phyloP scores from a whole-genome alignment of 495 filamentous ascomycete genomes.

The Hypoxylon rickii region DNA sequence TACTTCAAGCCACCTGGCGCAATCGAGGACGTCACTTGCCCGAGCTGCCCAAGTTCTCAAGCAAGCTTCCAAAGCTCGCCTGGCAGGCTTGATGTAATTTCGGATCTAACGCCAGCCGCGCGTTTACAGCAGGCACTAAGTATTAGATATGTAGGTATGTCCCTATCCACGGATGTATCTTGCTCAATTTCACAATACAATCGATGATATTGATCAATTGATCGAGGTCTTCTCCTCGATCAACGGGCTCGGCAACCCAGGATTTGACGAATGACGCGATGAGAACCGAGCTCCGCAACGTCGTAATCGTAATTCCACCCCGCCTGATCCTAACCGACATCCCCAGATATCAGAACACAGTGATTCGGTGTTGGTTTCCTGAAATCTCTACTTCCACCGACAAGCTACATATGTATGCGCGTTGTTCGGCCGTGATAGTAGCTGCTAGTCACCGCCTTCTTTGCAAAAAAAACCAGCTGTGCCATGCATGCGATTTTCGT shows the following conservation, averaged over 20 bases:
- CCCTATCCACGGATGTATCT: too few species aligned
- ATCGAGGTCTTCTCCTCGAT: neutral
- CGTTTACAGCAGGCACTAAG: too few species aligned
- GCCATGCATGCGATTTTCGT: slow-evolving; percentile 16
- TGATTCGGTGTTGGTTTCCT: slow-evolving; percentile 23
- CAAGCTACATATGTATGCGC: slow-evolving; percentile 23
- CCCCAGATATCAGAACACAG: slow-evolving; percentile 8
- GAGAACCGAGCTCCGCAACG: slow-evolving; percentile 18
- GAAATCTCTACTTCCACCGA: slow-evolving; percentile 17
- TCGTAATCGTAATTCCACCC: slow-evolving; percentile 20
- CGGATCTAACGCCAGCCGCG: too few species aligned
- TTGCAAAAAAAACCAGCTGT: slow-evolving; percentile 8
- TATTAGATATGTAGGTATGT: too few species aligned
- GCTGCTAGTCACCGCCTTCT: slow-evolving; percentile 26
- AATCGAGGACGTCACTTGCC: slow-evolving; percentile 10
- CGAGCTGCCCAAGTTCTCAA: too few species aligned
- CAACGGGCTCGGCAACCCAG: neutral
- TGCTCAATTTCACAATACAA: neutral
- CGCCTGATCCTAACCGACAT: slow-evolving; percentile 19
- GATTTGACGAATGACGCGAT: slow-evolving; percentile 13
- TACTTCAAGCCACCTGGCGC: slow-evolving; percentile 6
- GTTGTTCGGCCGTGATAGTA: slow-evolving; percentile 8
- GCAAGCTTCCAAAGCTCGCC: too few species aligned
- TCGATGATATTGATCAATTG: too few species aligned
- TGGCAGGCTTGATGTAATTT: too few species aligned